These are phyloP conservation scores for Aquilaria yunnanensis DNA, from an alignment of 345 rosid genomes.

Conservation along the genomic window DNA sequence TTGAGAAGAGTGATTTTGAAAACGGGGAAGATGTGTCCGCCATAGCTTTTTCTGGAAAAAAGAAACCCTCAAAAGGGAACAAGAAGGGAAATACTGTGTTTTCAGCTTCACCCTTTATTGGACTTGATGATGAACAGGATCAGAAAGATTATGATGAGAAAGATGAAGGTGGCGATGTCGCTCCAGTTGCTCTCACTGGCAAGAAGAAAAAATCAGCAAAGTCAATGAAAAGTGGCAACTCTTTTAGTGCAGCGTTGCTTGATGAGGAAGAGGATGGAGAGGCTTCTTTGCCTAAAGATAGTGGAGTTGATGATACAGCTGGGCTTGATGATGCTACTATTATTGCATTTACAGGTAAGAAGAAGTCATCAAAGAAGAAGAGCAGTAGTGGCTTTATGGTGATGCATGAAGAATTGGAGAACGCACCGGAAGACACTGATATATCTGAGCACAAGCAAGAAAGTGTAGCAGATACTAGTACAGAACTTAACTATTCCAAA, in stretches of 20 bases:
- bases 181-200: slow-evolving; percentile 43
- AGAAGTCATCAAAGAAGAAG: slow-evolving; percentile 78
- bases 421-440: slow-evolving; percentile 23
- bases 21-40: slow-evolving; percentile 31
- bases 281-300: slow-evolving; percentile 25
- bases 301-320: slow-evolving; percentile 11
- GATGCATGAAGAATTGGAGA: slow-evolving; percentile 23
- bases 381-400: slow-evolving; percentile 31
- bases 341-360: slow-evolving; percentile 51
- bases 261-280: slow-evolving; percentile 47
- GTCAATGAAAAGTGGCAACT: slow-evolving; percentile 44
- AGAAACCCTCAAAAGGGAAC: slow-evolving; percentile 41
- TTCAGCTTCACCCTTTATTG: slow-evolving; percentile 24
- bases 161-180: slow-evolving; percentile 31
- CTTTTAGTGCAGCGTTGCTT: slow-evolving; percentile 46
- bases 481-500: slow-evolving; percentile 23
- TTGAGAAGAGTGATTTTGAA: slow-evolving; percentile 14
- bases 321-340: slow-evolving; percentile 33
- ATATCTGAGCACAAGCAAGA: slow-evolving; percentile 10
- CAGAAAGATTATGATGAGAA: slow-evolving; percentile 23
- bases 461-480: slow-evolving; percentile 10
- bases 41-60: slow-evolving; percentile 38
- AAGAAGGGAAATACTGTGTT: slow-evolving; percentile 26
- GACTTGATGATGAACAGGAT: slow-evolving; percentile 24
- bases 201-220: slow-evolving; percentile 83